Base-by-base conservation (phyloP, 1,284 basidiomycete genomes). In the Uromyces viciae-fabae region DNA sequence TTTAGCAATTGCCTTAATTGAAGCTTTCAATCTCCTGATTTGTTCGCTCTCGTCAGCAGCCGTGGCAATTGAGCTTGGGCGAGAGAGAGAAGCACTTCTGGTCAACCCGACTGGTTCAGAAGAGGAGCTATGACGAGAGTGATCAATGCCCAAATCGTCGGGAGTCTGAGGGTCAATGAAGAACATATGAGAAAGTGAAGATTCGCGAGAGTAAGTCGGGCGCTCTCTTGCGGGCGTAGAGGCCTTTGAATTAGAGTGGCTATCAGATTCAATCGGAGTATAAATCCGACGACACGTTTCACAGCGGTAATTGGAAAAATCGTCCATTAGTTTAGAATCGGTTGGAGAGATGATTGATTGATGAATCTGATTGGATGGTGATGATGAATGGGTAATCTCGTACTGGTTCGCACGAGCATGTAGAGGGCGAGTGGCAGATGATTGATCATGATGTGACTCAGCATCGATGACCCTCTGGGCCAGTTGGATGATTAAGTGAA, bases 1-100 rank as follows among this genome's bases (percentile, higher is more conserved):
- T 80, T 73, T 80, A 9, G 78, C 78, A 28, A 80, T 80, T 4
- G 78, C 78, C 43, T 80, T 80, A n/a, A 80, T 80, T 3, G 78
- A 80, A 38, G 69, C 78, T 17, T 80, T 80, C 33, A 80, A 49
- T n/a, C 78, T 52, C 28, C 78, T 49, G 33, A 80, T 80, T 40
- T 80, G 78, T 46, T 80, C 78, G 36, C 69, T 73, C 28, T 80
- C 78, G 46, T 73, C 78, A 8, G 78, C 78, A 14, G 68, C 25
- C 3, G 60, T 31, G 66, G 66, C 52, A 49, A 56, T 79, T 1
- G 68, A 71, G 28, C 28, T 31, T 15, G 68, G 68, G 33, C 68
- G 46, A 40, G 76, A 52, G 52, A 46, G 25, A 28, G 52, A 60
- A 54, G 36, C 49, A 15, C 33, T 28, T 46, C 76, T 52, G 15